These are phyloP conservation scores for Globisporangium nagaii DNA, from an alignment of 352 stramenopile genomes.

Conservation along the genomic window DNA sequence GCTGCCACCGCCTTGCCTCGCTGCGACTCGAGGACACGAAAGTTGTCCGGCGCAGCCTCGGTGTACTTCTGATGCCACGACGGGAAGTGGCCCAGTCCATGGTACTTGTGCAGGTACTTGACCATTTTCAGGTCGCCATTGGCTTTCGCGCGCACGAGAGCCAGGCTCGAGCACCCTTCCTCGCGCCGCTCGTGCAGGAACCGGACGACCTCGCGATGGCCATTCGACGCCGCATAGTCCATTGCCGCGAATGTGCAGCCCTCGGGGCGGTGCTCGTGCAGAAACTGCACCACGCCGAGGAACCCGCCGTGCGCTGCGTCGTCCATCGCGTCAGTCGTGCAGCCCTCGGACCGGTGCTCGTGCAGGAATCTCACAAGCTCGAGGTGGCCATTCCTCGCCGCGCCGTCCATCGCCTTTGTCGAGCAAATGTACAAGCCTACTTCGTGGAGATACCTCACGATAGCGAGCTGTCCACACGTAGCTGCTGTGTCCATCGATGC, in stretches of 20 bases:
- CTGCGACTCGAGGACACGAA: too few species aligned
- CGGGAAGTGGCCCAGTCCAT: too few species aligned
- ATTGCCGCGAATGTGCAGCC: not conserved
- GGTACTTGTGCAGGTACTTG: too few species aligned
- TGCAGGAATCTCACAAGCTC: not conserved
- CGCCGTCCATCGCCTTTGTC: constrained; percentile 2
- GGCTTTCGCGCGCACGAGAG: too few species aligned
- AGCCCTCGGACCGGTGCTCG: not conserved
- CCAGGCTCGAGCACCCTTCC: too few species aligned
- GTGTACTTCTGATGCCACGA: too few species aligned
- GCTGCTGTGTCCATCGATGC: not conserved
- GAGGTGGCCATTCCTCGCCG: not conserved
- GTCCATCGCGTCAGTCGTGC: not conserved
- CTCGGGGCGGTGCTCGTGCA: not conserved
- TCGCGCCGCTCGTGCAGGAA: too few species aligned
- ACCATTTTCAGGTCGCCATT: too few species aligned
- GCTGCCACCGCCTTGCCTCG: too few species aligned
- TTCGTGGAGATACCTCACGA: not conserved
- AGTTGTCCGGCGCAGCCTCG: too few species aligned
- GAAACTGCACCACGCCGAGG: not conserved
- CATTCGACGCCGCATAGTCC: not conserved
- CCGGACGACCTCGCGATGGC: not conserved
- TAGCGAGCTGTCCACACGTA: not conserved
- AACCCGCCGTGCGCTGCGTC: not conserved
- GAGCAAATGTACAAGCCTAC: not conserved